These are phyloP conservation scores for Aspergillus aculeatus DNA, from an alignment of 2,329 filamentous ascomycete species.

Conservation along the genomic window DNA sequence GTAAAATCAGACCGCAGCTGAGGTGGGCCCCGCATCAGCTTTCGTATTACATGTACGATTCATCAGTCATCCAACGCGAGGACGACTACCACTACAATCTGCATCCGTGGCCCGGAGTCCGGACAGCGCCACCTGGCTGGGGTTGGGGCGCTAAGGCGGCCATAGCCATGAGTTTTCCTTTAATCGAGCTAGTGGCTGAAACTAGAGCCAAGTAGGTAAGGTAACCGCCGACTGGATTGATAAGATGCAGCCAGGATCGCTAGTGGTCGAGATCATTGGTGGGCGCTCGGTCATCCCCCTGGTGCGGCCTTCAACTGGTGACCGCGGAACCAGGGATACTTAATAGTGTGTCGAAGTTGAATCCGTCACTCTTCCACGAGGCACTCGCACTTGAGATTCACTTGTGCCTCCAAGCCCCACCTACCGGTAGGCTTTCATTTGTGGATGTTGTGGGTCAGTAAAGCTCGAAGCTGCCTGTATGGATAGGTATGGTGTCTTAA, in stretches of 20 bases:
- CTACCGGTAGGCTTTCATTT: background rate
- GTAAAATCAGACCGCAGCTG: background rate
- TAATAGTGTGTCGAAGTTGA: background rate
- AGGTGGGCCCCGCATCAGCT: background rate
- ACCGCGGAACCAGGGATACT: background rate
- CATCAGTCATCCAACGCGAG: background rate
- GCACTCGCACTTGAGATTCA: background rate
- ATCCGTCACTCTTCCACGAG: conserved; percentile 6
- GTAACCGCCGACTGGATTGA: conserved; percentile 7
- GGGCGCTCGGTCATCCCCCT: background rate
- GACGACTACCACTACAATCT: background rate
- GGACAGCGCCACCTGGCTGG: conserved; percentile 4
- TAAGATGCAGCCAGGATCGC: conserved; percentile 4
- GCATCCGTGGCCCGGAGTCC: background rate
- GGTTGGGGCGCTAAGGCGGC: conserved; percentile 5
- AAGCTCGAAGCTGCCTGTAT: conserved; percentile 12
- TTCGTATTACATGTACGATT: background rate
- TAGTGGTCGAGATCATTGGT: conserved; percentile 3
- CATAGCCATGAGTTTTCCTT: background rate
- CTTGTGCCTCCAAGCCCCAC: background rate
- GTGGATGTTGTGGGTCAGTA: conserved; percentile 14
- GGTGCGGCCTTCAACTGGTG: background rate
- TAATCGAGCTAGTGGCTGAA: background rate
- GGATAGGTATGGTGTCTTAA: too few relatives aligned
- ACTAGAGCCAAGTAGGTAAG: conserved; percentile 1